phyloP scores from a whole-genome alignment of 164 flowering plant genomes.

The Platanus orientalis region DNA sequence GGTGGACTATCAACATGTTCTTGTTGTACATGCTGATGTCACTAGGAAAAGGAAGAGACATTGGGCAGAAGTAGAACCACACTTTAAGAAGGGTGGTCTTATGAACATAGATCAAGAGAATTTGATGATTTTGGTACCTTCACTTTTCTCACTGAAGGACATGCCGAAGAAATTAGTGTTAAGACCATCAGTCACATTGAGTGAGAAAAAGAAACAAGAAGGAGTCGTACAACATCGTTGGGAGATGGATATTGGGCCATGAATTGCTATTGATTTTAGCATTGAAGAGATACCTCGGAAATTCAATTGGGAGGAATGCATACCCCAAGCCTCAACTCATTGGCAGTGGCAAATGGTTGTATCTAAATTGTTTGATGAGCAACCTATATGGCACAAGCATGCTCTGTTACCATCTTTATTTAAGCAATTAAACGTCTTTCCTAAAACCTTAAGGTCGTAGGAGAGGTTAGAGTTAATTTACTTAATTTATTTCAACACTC shows the following conservation, averaged over 20 bases:
- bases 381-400: constrained; percentile 76
- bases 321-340: constrained; percentile 42
- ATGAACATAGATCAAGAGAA: constrained; percentile 62
- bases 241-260: too few relatives aligned
- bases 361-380: constrained; percentile 75
- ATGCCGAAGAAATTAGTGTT: constrained; percentile 65
- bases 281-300: constrained; percentile 73
- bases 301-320: constrained; percentile 62
- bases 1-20: constrained; percentile 96
- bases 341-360: constrained; percentile 71
- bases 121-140: constrained; percentile 68
- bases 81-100: constrained; percentile 42
- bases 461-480: too few relatives aligned
- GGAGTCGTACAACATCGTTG: too few relatives aligned
- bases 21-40: constrained; percentile 71
- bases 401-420: too few relatives aligned
- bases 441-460: too few relatives aligned
- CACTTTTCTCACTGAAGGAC: constrained; percentile 72
- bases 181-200: too few relatives aligned
- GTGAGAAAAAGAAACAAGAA: too few relatives aligned
- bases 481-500: too few relatives aligned
- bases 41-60: constrained; percentile 50
- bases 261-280: too few relatives aligned
- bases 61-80: constrained; percentile 45
- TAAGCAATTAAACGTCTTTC: too few relatives aligned